These are phyloP conservation scores for Aspergillus uvarum DNA, from an alignment of 2,329 filamentous ascomycete genomes.

Conservation along the genomic window DNA sequence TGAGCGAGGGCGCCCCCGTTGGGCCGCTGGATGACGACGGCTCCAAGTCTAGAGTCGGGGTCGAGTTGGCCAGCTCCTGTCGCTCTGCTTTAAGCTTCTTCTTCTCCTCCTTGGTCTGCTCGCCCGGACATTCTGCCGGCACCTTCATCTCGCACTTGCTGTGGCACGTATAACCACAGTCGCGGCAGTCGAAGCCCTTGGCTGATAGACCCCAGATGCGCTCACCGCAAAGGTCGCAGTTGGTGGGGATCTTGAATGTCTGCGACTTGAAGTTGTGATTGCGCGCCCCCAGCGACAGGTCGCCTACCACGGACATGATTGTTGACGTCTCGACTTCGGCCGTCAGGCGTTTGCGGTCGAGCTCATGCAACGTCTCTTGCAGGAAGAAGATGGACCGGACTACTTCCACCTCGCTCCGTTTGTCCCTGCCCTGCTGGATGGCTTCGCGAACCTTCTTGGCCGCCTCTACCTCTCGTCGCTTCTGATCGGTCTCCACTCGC, in stretches of 20 bases:
- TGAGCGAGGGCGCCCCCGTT: conserved; percentile 67
- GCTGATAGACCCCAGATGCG: conserved; percentile 95
- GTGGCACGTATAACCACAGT: conserved; percentile 97
- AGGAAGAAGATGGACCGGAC: conserved; percentile 79
- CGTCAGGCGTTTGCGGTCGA: conserved; percentile 79
- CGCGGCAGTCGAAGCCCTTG: conserved; percentile 92
- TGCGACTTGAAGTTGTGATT: conserved; percentile 99
- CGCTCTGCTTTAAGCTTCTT: conserved; percentile 88
- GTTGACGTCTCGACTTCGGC: conserved; percentile 92
- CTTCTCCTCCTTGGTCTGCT: conserved; percentile 89
- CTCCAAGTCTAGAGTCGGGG: conserved; percentile 39
- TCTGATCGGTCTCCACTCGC: conserved; percentile 79
- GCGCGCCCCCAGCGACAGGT: conserved; percentile 86
- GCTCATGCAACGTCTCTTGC: conserved; percentile 80
- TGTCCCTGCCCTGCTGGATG: conserved; percentile 79
- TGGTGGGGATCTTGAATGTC: conserved; percentile 98
- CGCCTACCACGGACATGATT: conserved; percentile 86
- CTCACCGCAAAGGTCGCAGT: conserved; percentile 95
- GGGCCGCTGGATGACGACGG: conserved; percentile 29
- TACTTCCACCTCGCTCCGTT: conserved; percentile 82
- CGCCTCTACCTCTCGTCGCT: conserved; percentile 78
- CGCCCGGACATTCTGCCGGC: conserved; percentile 89
- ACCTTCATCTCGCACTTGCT: conserved; percentile 99
- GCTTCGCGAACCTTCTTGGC: conserved; percentile 71
- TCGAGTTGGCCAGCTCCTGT: conserved; percentile 71